Base-by-base conservation (phyloP, 139 green algal species). In the Penium margaritaceum region DNA sequence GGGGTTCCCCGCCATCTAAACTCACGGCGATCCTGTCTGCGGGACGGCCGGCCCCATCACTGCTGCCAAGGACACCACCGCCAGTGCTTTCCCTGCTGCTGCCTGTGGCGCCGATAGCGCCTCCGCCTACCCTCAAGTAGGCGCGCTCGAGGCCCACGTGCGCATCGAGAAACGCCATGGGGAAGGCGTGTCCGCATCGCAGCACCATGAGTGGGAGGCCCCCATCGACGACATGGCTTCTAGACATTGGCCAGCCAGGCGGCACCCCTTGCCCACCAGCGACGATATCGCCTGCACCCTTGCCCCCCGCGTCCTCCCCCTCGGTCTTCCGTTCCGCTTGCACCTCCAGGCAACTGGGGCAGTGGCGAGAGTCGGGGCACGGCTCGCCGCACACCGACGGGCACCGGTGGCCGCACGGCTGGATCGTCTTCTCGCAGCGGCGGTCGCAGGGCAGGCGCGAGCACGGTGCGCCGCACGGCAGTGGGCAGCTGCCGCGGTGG, bases 381-480 rank as follows among this genome's bases (percentile, higher is more conserved):
- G 14, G 19, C 60, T 88, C 84, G 1, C 84, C 84, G 74, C 84
- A 89, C 44, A 89, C 38, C n/a, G 66, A 54, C 1, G 82, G 84
- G 76, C 84, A 90, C 27, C 60, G 72, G 47, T 84, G 80, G 24
- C 84, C 84, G 71, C 85, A 90, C 4, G n/a, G n/a, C 4, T 24
- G 0, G 37, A 89, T 72, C 19, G 30, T 5, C 65, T 72, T 76
- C 30, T 36, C 24, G 72, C 87, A 91, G 39, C 86, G 78, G 62
- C 67, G 15, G 73, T 91, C 80, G 79, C 86, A 91, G 30, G 84
- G 86, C 47, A 88, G 74, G 57, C 86, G 79, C 53, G 78, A 72
- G 63, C 87, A 91, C 3, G 87, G 86, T 9, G 75, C 87, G 0
- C 84, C 84, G 64, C 87, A 91, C 2, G 86, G 87, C 44, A 86